Conservation (phyloP, 768 basidiomycete genomes). For the Tylopilus sp. region DNA sequence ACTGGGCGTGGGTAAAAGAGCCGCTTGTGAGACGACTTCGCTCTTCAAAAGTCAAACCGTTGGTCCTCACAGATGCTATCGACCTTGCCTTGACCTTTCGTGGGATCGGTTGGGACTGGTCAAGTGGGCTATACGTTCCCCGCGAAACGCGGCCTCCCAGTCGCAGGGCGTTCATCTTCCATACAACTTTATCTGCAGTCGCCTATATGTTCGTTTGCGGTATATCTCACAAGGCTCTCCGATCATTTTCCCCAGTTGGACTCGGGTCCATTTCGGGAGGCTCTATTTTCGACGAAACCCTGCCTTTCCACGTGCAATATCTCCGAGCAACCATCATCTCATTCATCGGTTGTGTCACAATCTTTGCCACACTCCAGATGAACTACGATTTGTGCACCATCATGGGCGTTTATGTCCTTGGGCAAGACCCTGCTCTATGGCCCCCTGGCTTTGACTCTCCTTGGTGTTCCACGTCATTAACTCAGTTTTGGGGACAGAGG, state of each 20-base stretch:
- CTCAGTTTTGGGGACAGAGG: constrained; percentile 1
- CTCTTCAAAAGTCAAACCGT: neutral
- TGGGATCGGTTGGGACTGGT: neutral
- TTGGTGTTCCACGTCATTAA: neutral
- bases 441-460: constrained; percentile 2
- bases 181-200: neutral
- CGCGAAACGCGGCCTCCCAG: neutral
- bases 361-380: neutral
- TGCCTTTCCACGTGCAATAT: neutral
- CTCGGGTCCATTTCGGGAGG: neutral
- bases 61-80: neutral
- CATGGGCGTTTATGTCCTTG: neutral
- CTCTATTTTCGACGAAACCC: neutral
- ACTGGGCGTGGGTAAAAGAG: neutral
- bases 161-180: neutral
- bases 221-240: neutral
- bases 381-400: neutral
- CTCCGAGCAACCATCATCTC: constrained; percentile 1
- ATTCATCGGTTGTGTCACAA: neutral
- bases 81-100: neutral
- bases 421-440: constrained; percentile 1
- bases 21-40: neutral
- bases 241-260: constrained; percentile 1
- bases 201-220: neutral
- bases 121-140: neutral